Evolutionary conservation across 768 basidiomycete species (phyloP).

Genomic region (Suillus brevipes): DNA sequence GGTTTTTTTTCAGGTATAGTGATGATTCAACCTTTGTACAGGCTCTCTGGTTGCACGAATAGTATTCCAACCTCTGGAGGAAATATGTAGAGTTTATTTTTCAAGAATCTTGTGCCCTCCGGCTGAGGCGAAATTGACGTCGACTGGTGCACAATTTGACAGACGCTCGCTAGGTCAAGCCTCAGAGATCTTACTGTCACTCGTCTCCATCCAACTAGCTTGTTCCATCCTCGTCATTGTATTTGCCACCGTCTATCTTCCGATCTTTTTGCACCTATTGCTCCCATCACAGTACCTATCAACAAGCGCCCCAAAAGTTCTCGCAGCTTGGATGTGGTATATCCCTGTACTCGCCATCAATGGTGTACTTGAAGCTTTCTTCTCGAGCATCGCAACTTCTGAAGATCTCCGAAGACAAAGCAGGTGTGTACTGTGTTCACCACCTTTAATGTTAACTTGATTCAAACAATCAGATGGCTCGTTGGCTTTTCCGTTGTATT

Average conservation of each 20-base stretch:
- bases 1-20: neutral
- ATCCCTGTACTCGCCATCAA: constrained; percentile 90
- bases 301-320: constrained; percentile 79
- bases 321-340: constrained; percentile 82
- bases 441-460: constrained; percentile 6
- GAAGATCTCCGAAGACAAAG: constrained; percentile 70
- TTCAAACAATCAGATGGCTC: constrained; percentile 60
- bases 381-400: constrained; percentile 73
- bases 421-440: constrained; percentile 34
- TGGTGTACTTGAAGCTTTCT: constrained; percentile 89
- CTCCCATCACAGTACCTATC: constrained; percentile 68
- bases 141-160: constrained; percentile 3
- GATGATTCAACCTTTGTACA: constrained; percentile 30
- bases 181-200: constrained; percentile 51
- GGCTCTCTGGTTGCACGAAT: constrained; percentile 93
- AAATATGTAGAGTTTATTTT: constrained; percentile 87
- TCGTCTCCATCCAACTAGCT: constrained; percentile 66
- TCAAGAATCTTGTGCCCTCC: constrained; percentile 56
- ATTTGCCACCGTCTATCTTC: constrained; percentile 77
- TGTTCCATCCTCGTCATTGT: constrained; percentile 69
- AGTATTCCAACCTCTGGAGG: constrained; percentile 94
- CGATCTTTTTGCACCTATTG: constrained; percentile 64
- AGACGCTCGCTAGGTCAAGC: constrained; percentile 37
- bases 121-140: constrained; percentile 9
- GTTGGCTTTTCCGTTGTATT: constrained; percentile 72